phyloP scores from a whole-genome alignment of 352 stramenopile genomes.

The Phytophthora pistaciae region DNA sequence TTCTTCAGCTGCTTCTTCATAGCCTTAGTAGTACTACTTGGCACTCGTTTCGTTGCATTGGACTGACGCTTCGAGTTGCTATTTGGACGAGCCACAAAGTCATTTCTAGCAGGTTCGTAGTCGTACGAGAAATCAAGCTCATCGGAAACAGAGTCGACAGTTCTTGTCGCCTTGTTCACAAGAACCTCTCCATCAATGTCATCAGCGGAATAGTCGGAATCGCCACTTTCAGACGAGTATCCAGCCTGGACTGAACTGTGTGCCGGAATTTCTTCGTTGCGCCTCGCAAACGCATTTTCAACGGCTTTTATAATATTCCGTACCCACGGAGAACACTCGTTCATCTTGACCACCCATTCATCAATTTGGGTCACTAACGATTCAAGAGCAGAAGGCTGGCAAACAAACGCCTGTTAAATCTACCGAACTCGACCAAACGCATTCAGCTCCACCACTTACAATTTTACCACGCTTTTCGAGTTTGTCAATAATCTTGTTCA shows the following conservation, averaged over 20 bases:
- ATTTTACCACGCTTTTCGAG: conserved; percentile 44
- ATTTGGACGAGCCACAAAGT: neutral
- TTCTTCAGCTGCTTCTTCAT: conserved; percentile 8
- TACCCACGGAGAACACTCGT: conserved; percentile 66
- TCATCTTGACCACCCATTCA: conserved; percentile 51
- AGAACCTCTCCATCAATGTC: conserved; percentile 5
- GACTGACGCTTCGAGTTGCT: neutral
- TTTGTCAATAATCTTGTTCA: conserved; percentile 68
- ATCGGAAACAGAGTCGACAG: conserved; percentile 3
- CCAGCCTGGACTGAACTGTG: conserved; percentile 8
- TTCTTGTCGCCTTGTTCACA: neutral
- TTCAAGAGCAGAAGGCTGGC: conserved; percentile 29
- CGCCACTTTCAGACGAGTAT: conserved; percentile 34
- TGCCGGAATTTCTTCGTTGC: conserved; percentile 31
- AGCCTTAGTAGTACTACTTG: neutral
- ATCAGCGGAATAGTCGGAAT: conserved; percentile 21
- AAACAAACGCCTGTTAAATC: conserved; percentile 6
- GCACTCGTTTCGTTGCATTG: neutral
- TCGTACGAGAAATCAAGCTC: conserved; percentile 29
- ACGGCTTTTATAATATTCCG: conserved; percentile 40
- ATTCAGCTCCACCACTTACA: conserved; percentile 35
- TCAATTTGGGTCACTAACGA: conserved; percentile 55
- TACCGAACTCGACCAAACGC: neutral
- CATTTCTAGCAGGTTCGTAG: conserved; percentile 13
- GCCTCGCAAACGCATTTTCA: conserved; percentile 39